Evolutionary conservation across 805 yeast species (phyloP).

Genomic region (Monosporozyma yasuniensis): DNA sequence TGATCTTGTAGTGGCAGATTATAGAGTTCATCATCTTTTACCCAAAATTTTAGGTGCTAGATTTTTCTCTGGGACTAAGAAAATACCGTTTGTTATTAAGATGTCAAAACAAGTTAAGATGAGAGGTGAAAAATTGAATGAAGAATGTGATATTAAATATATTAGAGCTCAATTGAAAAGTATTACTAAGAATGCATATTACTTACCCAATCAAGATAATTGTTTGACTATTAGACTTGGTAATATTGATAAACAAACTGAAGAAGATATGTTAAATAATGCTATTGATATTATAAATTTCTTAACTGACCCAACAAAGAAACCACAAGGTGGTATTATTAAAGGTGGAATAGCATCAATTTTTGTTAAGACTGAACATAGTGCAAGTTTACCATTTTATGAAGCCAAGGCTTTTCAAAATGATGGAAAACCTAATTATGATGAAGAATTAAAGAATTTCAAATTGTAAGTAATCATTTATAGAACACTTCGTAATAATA

Average conservation of each 20-base stretch:
- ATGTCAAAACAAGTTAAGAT: conserved; percentile 34
- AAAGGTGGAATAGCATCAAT: conserved; percentile 40
- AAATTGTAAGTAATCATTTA: background rate
- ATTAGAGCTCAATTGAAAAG: conserved; percentile 56
- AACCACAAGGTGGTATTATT: conserved; percentile 53
- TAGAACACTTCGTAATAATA: background rate
- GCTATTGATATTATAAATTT: conserved; percentile 34
- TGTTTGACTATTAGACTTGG: conserved; percentile 57
- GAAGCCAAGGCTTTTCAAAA: background rate
- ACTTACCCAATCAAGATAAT: conserved; percentile 54
- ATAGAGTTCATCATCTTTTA: conserved; percentile 52
- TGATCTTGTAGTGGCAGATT: conserved; percentile 63
- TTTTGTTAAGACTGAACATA: conserved; percentile 56
- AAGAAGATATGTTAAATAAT: conserved; percentile 21
- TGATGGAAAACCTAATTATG: background rate
- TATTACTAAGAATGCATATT: conserved; percentile 53
- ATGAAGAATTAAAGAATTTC: conserved; percentile 2
- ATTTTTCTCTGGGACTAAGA: conserved; percentile 56
- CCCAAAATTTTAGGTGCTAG: conserved; percentile 50
- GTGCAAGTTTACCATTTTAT: conserved; percentile 55
- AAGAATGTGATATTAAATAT: conserved; percentile 55
- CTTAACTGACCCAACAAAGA: conserved; percentile 36
- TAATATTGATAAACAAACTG: conserved; percentile 19
- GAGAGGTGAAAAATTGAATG: conserved; percentile 40
- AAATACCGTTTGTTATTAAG: conserved; percentile 59